A percentile compares a stretch with the other conserved stretches of the same genome.
These are phyloP conservation scores for Capronia americana DNA, from an alignment of 2,329 filamentous ascomycete genomes.

Conservation along the genomic window DNA sequence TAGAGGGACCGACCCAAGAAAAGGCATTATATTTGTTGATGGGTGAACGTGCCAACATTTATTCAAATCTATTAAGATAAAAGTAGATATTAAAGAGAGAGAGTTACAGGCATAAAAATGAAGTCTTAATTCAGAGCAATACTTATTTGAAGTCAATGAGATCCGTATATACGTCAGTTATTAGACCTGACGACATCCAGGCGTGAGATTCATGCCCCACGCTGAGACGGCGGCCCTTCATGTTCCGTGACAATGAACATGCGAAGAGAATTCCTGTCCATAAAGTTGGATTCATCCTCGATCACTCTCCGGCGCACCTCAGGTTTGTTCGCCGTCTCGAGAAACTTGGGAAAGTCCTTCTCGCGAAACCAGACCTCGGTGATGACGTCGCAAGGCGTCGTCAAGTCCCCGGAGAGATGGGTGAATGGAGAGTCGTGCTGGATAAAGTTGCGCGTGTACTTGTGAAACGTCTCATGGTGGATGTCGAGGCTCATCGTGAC, in stretches of 20 bases:
- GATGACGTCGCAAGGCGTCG: conserved; percentile 23
- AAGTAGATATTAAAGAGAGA: no score
- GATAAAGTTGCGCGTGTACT: conserved; percentile 16
- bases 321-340: conserved; percentile 12
- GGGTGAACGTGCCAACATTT: no score
- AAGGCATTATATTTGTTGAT: no score
- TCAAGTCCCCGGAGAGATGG: conserved; percentile 9
- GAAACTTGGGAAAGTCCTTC: conserved; percentile 22
- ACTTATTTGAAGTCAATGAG: no score
- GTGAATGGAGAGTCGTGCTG: conserved; percentile 20
- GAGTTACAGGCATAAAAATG: no score
- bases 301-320: conserved; percentile 20
- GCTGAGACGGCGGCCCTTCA: conserved; percentile 5
- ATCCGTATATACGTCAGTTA: no score
- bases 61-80: no score
- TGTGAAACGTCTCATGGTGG: conserved; percentile 31
- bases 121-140: no score
- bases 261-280: conserved; percentile 13
- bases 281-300: conserved; percentile 22
- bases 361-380: conserved; percentile 26
- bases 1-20: no score
- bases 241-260: conserved; percentile 21
- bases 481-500: conserved; percentile 27
- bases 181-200: no score
- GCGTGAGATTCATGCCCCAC: no score